Evolutionary conservation across 305 asterid genomes (phyloP).

Genomic region (Fraxinus velutina): DNA sequence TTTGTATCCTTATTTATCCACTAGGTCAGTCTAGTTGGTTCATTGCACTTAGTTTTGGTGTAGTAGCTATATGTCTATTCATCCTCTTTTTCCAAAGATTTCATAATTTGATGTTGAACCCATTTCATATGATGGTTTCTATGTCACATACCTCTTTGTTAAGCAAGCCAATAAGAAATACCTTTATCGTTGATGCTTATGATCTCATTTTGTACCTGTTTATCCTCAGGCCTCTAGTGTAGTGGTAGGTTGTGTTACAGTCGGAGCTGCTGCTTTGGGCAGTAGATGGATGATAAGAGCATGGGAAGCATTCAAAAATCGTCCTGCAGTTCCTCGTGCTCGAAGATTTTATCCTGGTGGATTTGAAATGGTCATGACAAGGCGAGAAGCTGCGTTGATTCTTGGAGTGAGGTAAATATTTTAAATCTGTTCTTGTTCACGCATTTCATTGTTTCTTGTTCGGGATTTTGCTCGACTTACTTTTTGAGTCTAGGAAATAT

Average conservation of each 20-base stretch:
- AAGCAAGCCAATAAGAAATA: background rate
- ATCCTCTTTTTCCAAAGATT: background rate
- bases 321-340: slow-evolving; percentile 40
- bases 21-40: background rate
- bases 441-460: background rate
- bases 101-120: background rate
- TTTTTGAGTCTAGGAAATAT: background rate
- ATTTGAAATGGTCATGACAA: slow-evolving; percentile 61
- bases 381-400: slow-evolving; percentile 73
- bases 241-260: slow-evolving; percentile 36
- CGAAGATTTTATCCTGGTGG: slow-evolving; percentile 73
- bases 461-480: background rate
- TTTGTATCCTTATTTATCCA: background rate
- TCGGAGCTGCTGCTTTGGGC: slow-evolving; percentile 63
- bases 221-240: slow-evolving; percentile 39
- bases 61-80: background rate
- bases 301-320: slow-evolving; percentile 51
- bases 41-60: background rate
- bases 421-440: background rate
- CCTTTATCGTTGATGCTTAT: background rate
- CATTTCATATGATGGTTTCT: background rate
- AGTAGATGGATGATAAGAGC: slow-evolving; percentile 52
- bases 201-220: background rate
- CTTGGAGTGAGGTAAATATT: slow-evolving; percentile 67
- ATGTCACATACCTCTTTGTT: background rate